Base-by-base conservation (phyloP, 2,329 filamentous ascomycete genomes). In the Cladosporium sp. region DNA sequence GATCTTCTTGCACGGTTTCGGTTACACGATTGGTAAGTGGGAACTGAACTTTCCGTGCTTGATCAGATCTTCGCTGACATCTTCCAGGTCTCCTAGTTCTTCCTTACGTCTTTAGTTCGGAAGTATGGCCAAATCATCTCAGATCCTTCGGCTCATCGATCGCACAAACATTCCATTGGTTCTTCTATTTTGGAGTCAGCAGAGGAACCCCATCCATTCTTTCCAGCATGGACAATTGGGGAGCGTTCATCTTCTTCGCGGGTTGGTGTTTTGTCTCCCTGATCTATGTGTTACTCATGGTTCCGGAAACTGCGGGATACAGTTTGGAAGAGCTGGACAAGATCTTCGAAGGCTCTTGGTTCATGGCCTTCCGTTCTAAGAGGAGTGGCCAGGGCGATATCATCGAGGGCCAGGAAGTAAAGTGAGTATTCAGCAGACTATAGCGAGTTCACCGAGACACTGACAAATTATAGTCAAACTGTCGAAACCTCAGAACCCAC, bases 1-100 rank as follows among this genome's bases (percentile, higher is more conserved):
- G 2, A 72, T 80, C 19, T 80, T 76, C 50, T 65, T 79, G 7
- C 77, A 80, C 52, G 77, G 70, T 0, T 77, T 80, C 47, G 78
- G 76, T 4, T 80, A 77, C 61, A 71, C 72, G 17, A 69, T 74
- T 70, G 72, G 71, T 51, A 19, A n/a, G n/a, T n/a, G 30, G 45
- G 14, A 17, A n/a, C 22, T 30, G n/a, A 15, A 17, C 37, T 5
- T 5, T 39, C 5, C 37, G n/a, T 39, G 5, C n/a, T 39, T 12
- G 14, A 5, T 6, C n/a, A 14, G 12, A 4, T 50, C 17, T 25
- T 34, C 2, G 30, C 45, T 8, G 28, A 30, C 28, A 30, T 9
- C n/a, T 3, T 3, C 8, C 15, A 50, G 45, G 45, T 34, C 70
- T 74, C 17, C 63, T 76, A 0, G 69, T 74, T 30, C 71, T 80